Percentiles rank a stretch among this genome's conserved stretches.
Conservation (phyloP, 2,329 filamentous ascomycete genomes). For the Colletotrichum plurivorum region DNA sequence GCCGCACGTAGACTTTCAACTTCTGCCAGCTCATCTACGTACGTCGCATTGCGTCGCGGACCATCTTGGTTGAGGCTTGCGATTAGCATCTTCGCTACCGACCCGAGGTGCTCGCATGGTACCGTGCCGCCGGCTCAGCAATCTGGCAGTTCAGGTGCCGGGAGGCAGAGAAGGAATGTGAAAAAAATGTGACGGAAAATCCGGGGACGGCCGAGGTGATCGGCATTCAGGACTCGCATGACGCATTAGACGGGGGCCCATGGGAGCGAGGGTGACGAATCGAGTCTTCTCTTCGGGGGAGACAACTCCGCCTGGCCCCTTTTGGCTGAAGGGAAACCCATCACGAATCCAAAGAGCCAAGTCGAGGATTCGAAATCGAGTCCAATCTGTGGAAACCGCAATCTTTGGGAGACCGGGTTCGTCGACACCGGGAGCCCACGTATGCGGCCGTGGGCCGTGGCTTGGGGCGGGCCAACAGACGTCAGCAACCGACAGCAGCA, state of each 20-base stretch:
- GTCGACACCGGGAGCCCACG: not conserved
- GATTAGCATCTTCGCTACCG: not conserved
- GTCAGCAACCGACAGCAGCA: not conserved
- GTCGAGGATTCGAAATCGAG: not conserved
- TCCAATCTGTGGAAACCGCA: constrained; percentile 9
- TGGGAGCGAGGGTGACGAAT: constrained; percentile 3
- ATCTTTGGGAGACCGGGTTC: not conserved
- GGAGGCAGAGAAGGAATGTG: not conserved
- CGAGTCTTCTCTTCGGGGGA: constrained; percentile 19
- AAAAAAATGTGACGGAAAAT: constrained; percentile 11
- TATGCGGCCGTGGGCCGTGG: constrained; percentile 8
- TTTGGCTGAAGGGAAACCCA: not conserved
- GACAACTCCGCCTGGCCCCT: constrained; percentile 11
- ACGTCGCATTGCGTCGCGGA: constrained; percentile 4
- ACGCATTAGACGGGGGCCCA: constrained; percentile 9
- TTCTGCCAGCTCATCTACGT: constrained; percentile 1
- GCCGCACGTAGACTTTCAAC: constrained; percentile 11
- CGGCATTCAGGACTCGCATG: constrained; percentile 23
- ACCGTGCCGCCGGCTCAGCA: not conserved
- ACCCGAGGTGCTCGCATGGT: not conserved
- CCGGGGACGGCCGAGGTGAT: constrained; percentile 19
- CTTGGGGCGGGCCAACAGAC: constrained; percentile 1
- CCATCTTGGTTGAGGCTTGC: constrained; percentile 3
- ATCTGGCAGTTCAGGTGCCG: not conserved
- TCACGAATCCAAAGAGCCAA: not conserved